Evolutionary conservation across 805 yeast genomes (phyloP), one percentile per base, ranked within the genome.

Genomic region (Ogataea methylovora): DNA sequence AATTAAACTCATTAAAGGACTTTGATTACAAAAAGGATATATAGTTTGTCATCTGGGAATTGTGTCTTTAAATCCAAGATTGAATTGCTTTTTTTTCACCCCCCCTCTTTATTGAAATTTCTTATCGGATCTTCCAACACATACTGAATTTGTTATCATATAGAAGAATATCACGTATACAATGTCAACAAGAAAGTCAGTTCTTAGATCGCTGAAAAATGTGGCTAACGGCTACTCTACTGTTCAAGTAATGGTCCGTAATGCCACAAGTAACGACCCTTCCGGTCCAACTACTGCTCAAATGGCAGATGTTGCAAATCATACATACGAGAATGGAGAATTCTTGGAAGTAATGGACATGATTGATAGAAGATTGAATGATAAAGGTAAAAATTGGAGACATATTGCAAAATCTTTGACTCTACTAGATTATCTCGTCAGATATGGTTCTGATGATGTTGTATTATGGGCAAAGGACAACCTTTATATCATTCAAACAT

Each of bases 331-430:
- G 45, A 61, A 51, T 42, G 76, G 80, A 6, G 94, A 85, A 48
- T 77, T 87, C 48, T 69, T 86, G 50, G 94, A 87, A 52, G 76
- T 87, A 30, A 84, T 90, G 94, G 97, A 90, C 52, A 86, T 90
- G 80, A 61, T 90, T 29, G 97, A 90, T 61, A 76, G 86, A 45
- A 73, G 98, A 43, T 64, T 90, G 44, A 90, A 90, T 52, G 97
- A 90, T 54, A 88, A 88, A 65, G 97, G 97, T 41, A 88, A 87
- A 57, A 84, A 90, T 61, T 90, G 97, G 97, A 73, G 95, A 45
- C 98, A 90, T 56, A 88, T 90, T 32, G 88, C 94, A 42, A 92
- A 90, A 58, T 79, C 95, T 1, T 67, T 90, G 41, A 82, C 94
- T 2, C 79, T 90, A n/a, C 68, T 90, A 46, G 96, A 88, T 50